A percentile compares a stretch with the other conserved stretches of the same genome.
Conservation (phyloP, 2,329 filamentous ascomycete genomes). For the Mycosphaerella sp. region DNA sequence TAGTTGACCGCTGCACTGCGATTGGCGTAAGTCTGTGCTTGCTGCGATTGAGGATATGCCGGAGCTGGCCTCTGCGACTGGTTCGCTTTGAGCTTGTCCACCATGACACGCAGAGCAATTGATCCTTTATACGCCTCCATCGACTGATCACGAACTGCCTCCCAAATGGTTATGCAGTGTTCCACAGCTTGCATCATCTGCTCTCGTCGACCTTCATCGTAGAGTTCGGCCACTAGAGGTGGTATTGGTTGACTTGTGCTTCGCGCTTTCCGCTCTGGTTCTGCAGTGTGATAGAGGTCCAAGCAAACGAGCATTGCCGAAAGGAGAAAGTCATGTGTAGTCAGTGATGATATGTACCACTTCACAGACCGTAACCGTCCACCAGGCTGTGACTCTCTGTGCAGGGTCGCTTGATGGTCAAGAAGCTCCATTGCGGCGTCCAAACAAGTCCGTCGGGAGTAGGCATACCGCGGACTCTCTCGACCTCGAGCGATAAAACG, state of each 20-base stretch:
- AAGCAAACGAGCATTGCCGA: conserved; percentile 78
- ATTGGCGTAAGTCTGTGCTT: conserved; percentile 3
- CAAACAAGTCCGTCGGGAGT: conserved; percentile 76
- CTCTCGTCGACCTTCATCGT: conserved; percentile 48
- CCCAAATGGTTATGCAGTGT: conserved; percentile 71
- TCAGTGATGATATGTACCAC: conserved; percentile 73
- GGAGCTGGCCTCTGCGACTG: conserved; percentile 18
- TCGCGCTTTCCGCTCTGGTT: conserved; percentile 38
- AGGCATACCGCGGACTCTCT: conserved; percentile 72
- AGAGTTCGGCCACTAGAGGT: conserved; percentile 34
- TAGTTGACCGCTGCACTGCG: conserved; percentile 18
- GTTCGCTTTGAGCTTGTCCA: conserved; percentile 64
- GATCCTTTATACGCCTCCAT: conserved; percentile 89
- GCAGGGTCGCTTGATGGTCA: conserved; percentile 66
- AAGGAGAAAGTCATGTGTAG: conserved; percentile 77
- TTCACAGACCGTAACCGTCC: conserved; percentile 67
- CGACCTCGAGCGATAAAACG: conserved; percentile 76
- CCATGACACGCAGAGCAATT: conserved; percentile 73
- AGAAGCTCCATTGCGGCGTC: conserved; percentile 81
- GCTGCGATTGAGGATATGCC: conserved; percentile 16
- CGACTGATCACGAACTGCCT: conserved; percentile 65
- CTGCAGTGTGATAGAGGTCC: conserved; percentile 67
- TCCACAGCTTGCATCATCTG: conserved; percentile 74
- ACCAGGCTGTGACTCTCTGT: conserved; percentile 65
- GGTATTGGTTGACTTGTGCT: conserved; percentile 22